A percentile compares a stretch with the other conserved stretches of the same genome.
phyloP scores from a whole-genome alignment of 257 asterid genomes.

The Galeopsis tetrahit region DNA sequence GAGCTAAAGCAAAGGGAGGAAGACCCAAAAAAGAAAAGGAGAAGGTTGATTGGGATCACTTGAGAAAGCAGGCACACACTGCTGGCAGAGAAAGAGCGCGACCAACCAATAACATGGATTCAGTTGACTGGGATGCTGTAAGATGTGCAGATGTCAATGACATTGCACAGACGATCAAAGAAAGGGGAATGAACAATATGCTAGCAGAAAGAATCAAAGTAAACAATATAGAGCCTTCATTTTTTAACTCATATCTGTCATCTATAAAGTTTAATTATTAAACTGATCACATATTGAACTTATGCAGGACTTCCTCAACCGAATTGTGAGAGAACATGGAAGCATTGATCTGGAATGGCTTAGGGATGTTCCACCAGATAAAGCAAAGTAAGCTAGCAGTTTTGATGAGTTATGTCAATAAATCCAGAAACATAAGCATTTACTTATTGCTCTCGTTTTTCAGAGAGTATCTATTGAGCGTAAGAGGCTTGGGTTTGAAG shows the following conservation, averaged over 20 bases:
- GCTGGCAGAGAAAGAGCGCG: slow-evolving; percentile 55
- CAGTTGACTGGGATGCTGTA: slow-evolving; percentile 96
- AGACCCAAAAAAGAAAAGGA: slow-evolving; percentile 60
- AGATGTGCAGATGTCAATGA: slow-evolving; percentile 80
- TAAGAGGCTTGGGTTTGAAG: slow-evolving; percentile 93
- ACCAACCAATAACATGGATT: slow-evolving; percentile 66
- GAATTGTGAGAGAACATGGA: slow-evolving; percentile 85
- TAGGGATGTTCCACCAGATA: slow-evolving; percentile 90
- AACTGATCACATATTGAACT: slow-evolving; percentile 35
- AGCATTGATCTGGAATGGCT: slow-evolving; percentile 95
- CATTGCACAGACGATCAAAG: slow-evolving; percentile 82
- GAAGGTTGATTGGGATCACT: slow-evolving; percentile 71
- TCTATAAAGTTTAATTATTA: slow-evolving; percentile 24
- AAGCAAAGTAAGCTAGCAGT: slow-evolving; percentile 73
- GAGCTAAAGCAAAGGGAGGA: slow-evolving; percentile 52
- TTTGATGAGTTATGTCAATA: slow-evolving; percentile 25
- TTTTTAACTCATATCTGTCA: slow-evolving; percentile 13
- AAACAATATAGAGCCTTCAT: slow-evolving; percentile 18
- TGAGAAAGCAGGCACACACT: slow-evolving; percentile 58
- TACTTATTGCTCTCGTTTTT: slow-evolving; percentile 36
- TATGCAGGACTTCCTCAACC: slow-evolving; percentile 83
- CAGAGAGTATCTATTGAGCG: slow-evolving; percentile 93
- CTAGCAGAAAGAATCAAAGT: slow-evolving; percentile 95
- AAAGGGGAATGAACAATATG: slow-evolving; percentile 96
- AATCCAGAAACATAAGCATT: slow-evolving; percentile 14